Percentiles rank a stretch among this genome's conserved stretches.
phyloP scores from a whole-genome alignment of 228 moss, liverwort and hornwort species.

The Sphagnum magellanicum region DNA sequence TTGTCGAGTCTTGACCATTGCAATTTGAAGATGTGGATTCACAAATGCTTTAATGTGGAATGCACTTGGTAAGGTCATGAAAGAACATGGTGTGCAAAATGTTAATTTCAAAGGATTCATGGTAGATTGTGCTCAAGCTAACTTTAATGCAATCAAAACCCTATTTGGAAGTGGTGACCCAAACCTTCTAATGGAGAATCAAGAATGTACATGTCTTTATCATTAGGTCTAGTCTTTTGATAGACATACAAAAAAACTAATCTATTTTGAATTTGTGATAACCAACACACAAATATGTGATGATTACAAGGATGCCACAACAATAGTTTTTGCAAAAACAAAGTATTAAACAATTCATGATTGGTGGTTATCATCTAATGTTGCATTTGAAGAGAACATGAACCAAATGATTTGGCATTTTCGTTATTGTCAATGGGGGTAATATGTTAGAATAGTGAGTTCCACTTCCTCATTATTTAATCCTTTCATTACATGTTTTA shows the following conservation, averaged over 20 bases:
- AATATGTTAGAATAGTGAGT: background rate
- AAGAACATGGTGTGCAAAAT: background rate
- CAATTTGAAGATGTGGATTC: background rate
- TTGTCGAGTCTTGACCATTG: background rate
- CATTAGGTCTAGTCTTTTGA: background rate
- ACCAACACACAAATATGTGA: background rate
- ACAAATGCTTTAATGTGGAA: background rate
- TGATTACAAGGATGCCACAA: background rate
- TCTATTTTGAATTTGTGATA: background rate
- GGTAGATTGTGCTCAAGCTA: background rate
- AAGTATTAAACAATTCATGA: background rate
- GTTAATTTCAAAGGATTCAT: background rate
- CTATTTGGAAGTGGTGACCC: background rate
- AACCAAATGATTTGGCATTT: background rate
- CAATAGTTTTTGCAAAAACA: background rate
- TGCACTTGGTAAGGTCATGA: background rate
- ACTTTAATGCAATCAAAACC: background rate
- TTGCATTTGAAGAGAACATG: background rate
- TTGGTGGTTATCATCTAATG: background rate
- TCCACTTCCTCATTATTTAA: background rate
- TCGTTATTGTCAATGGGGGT: background rate
- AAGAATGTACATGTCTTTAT: background rate
- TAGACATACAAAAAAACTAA: background rate
- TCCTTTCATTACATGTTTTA: background rate
- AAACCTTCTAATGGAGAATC: background rate